These are phyloP conservation scores for Chrysosporium keratinophilum DNA, from an alignment of 2,329 filamentous ascomycete genomes.

Conservation along the genomic window DNA sequence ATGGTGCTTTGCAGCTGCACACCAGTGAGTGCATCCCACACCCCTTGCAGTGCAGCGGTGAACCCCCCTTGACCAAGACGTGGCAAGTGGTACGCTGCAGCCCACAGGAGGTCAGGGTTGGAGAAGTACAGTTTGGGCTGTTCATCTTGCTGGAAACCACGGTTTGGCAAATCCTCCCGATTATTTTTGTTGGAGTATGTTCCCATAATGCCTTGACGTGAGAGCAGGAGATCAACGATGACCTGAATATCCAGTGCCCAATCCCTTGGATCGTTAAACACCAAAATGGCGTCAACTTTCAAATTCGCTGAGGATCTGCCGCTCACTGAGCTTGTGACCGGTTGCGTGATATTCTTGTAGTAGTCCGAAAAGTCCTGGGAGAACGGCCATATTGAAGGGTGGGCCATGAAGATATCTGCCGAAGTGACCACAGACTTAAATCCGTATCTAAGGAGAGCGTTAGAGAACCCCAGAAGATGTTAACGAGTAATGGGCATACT, in stretches of 20 bases:
- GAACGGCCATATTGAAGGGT: slow-evolving; percentile 77
- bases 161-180: slow-evolving; percentile 51
- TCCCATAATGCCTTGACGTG: slow-evolving; percentile 63
- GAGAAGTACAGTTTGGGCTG: slow-evolving; percentile 79
- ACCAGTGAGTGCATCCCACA: slow-evolving; percentile 63
- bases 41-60: slow-evolving; percentile 65
- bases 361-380: slow-evolving; percentile 53
- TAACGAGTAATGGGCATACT: slow-evolving; percentile 31
- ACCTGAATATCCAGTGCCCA: slow-evolving; percentile 87
- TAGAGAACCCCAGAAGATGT: neutral
- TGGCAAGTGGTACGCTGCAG: slow-evolving; percentile 70
- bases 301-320: slow-evolving; percentile 42
- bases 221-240: slow-evolving; percentile 73
- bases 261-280: slow-evolving; percentile 92
- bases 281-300: slow-evolving; percentile 80
- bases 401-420: slow-evolving; percentile 65
- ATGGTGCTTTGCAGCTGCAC: slow-evolving; percentile 52
- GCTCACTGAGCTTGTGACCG: slow-evolving; percentile 29
- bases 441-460: slow-evolving; percentile 45
- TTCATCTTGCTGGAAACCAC: slow-evolving; percentile 69
- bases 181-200: slow-evolving; percentile 68
- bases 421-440: slow-evolving; percentile 77
- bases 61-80: slow-evolving; percentile 89
- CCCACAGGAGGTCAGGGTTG: slow-evolving; percentile 86
- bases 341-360: slow-evolving; percentile 43